These are phyloP conservation scores for Hanseniaspora thailandica DNA, from an alignment of 805 yeast genomes.

Conservation along the genomic window DNA sequence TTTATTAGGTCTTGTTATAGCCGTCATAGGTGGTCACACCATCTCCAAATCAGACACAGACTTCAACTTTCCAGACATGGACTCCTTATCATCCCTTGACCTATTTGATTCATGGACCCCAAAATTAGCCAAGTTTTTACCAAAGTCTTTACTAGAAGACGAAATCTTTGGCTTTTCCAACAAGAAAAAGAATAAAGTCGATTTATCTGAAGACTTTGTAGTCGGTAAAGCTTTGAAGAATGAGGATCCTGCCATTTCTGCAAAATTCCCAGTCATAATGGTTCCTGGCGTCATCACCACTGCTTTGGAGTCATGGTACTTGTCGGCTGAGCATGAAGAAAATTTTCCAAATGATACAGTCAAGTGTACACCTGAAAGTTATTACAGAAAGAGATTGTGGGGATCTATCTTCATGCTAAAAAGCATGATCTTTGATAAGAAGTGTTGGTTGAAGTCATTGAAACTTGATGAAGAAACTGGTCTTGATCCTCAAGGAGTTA, in stretches of 20 bases:
- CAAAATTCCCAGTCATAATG: slow-evolving; percentile 72
- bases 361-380: slow-evolving; percentile 63
- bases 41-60: slow-evolving; percentile 30
- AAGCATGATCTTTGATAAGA: slow-evolving; percentile 81
- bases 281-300: slow-evolving; percentile 95
- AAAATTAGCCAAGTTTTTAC: slow-evolving; percentile 34
- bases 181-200: slow-evolving; percentile 24
- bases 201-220: slow-evolving; percentile 71
- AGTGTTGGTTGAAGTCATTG: slow-evolving; percentile 87
- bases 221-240: slow-evolving; percentile 59
- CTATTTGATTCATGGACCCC: slow-evolving; percentile 64
- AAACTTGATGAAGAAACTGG: slow-evolving; percentile 87
- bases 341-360: not conserved
- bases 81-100: slow-evolving; percentile 47
- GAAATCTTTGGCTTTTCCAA: slow-evolving; percentile 35
- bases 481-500: slow-evolving; percentile 74
- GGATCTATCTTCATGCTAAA: slow-evolving; percentile 92
- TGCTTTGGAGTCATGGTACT: slow-evolving; percentile 89
- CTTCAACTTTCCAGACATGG: slow-evolving; percentile 37
- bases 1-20: slow-evolving; percentile 51
- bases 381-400: slow-evolving; percentile 89
- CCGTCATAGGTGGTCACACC: slow-evolving; percentile 48
- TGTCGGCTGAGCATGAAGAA: slow-evolving; percentile 50
- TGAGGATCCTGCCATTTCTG: slow-evolving; percentile 36
- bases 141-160: slow-evolving; percentile 40